Evolutionary conservation across 2,329 filamentous ascomycete genomes (phyloP).

Genomic region (Nemania sp.): DNA sequence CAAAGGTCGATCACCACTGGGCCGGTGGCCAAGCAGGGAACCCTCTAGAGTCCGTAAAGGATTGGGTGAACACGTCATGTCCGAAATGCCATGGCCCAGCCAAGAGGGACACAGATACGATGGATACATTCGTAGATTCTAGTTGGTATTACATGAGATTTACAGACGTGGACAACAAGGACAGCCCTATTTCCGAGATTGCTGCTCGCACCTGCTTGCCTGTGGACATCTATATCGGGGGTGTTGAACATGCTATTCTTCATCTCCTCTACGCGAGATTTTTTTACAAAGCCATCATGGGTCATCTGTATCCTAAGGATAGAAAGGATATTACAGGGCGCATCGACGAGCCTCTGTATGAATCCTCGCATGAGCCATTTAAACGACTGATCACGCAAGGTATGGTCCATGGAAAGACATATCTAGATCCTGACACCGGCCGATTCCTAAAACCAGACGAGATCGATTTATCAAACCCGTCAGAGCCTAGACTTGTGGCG

Average conservation of each 20-base stretch:
- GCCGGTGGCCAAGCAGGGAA: slow-evolving; percentile 78
- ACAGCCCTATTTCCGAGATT: slow-evolving; percentile 70
- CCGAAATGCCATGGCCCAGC: slow-evolving; percentile 78
- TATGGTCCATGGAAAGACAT: slow-evolving; percentile 93
- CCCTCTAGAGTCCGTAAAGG: slow-evolving; percentile 76
- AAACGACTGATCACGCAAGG: slow-evolving; percentile 86
- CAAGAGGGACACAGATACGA: slow-evolving; percentile 89
- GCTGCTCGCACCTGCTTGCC: slow-evolving; percentile 71
- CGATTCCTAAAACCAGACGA: slow-evolving; percentile 82
- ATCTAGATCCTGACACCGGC: slow-evolving; percentile 77
- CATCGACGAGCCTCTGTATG: slow-evolving; percentile 37
- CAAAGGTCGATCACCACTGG: slow-evolving; percentile 76
- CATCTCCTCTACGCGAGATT: slow-evolving; percentile 91
- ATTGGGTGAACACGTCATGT: slow-evolving; percentile 81
- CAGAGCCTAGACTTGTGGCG: slow-evolving; percentile 69
- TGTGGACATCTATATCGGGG: slow-evolving; percentile 89
- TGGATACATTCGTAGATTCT: slow-evolving; percentile 96
- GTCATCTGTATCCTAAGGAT: slow-evolving; percentile 60
- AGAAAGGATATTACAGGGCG: neutral
- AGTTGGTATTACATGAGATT: slow-evolving; percentile 94
- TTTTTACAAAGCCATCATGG: slow-evolving; percentile 85
- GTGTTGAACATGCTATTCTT: slow-evolving; percentile 90
- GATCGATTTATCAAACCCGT: slow-evolving; percentile 70
- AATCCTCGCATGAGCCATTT: slow-evolving; percentile 74
- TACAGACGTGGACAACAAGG: slow-evolving; percentile 74